Base-by-base conservation (phyloP, 2,329 filamentous ascomycete genomes). In the Aspergillus japonicus region DNA sequence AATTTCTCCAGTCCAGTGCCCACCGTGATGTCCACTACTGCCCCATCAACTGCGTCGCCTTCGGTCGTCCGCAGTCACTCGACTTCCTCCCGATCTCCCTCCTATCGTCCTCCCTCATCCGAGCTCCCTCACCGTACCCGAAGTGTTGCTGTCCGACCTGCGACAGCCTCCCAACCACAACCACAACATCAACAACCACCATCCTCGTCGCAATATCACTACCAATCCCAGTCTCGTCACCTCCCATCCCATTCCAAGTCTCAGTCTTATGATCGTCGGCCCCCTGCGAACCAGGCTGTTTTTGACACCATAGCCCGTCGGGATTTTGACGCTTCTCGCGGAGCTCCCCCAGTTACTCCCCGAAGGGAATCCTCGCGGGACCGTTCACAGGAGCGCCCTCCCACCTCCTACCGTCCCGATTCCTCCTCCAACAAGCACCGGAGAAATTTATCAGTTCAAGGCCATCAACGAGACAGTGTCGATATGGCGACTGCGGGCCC, bases 291-390 rank as follows among this genome's bases (percentile, higher is more conserved):
- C 69, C 80, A 77, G 68, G 74, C 75, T 52, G 77, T 79, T 49
- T 78, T 86, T 49, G 78, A 78, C 58, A 80, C 78, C 71, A 81
- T 84, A 67, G 80, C 82, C 58, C 86, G 89, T 70, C 83, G 88
- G 75, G 90, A 95, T 77, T 88, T 87, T 80, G 91, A 94, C 78
- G 84, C 87, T 68, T 81, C 83, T 69, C 88, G 88, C 80, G 76
- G 90, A 79, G 84, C 85, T 69, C 81, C 83, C 56, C 79, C 85
- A 42, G 67, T 76, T 55, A 75, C 78, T 66, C 83, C 81, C 77
- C 86, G 84, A 57, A 84, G 87, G 77, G 87, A 83, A 78, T 82
- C 85, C 61, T 89, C 87, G 68, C 83, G 83, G 73, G 89, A 91
- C 70, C 82, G 83, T 61, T 82, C 69, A 61, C 73, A 72, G 61